Evolutionary conservation across 2,329 filamentous ascomycete genomes (phyloP), one percentile per base, ranked within the genome.

Genomic region (Shiraia bambusicola): DNA sequence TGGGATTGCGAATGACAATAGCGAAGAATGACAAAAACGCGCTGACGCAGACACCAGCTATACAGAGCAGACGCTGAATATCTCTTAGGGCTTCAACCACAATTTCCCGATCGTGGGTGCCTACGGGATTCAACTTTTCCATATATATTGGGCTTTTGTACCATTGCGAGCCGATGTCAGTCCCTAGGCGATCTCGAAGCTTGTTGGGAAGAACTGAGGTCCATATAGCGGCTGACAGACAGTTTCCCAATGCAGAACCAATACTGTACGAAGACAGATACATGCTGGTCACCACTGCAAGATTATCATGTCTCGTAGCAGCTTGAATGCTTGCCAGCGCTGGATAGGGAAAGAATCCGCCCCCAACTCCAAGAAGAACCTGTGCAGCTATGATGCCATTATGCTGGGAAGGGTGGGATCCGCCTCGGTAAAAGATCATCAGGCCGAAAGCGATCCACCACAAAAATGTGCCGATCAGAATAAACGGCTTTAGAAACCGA

Each of bases 391-490:
- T 79, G 38, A 86, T 71, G 22, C 82, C 83, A 1, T 74, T 71
- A 37, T 79, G 70, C 8, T 69, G 72, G 6, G 70, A 61, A 1
- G 50, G 28, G 2, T 61, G 67, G 1, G 70, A 54, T 6, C 75
- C 74, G 22, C 81, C 81, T 16, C 82, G 79, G 69, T 73, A 86
- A 51, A 75, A 72, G 54, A 85, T 84, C 19, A 86, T 70, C 1
- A 86, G 72, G 7, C 81, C 81, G 44, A 83, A 84, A 2, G 82
- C 81, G 11, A 83, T 78, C 56, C 82, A 71, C 69, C 81, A 84
- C 2, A 86, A 70, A 6, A 69, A 63, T 1, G 80, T 83, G 25
- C 83, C 83, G 15, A 68, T 66, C 31, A 85, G 60, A 56, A 85
- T 83, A 59, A 86, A 82, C 13, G 72, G 61, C 56, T 86, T 86